Evolutionary conservation across 106 monocot species (phyloP).

Genomic region (Dendrobium chrysotoxum): DNA sequence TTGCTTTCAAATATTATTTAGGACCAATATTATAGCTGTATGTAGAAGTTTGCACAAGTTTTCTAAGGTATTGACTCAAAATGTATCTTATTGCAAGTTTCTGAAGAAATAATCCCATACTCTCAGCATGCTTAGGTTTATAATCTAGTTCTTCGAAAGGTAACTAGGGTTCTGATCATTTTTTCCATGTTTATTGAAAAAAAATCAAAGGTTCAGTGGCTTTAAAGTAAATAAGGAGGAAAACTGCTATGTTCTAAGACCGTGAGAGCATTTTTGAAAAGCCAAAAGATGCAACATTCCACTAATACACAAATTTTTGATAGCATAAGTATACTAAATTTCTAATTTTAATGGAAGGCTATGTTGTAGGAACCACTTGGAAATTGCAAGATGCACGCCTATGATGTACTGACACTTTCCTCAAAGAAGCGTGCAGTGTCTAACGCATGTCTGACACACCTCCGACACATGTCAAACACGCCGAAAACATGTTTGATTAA

Average conservation of each 20-base stretch:
- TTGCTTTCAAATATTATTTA: background rate
- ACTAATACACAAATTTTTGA: background rate
- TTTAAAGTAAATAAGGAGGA: background rate
- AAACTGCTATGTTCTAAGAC: background rate
- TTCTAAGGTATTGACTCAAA: no score
- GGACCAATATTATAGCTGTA: background rate
- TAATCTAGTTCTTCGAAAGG: background rate
- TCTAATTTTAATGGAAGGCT: background rate
- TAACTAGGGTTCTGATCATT: background rate
- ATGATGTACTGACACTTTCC: no score
- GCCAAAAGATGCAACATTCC: background rate
- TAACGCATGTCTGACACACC: no score
- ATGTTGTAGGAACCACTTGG: background rate
- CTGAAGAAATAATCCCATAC: background rate
- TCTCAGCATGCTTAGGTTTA: background rate
- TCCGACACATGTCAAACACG: no score
- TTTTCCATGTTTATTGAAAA: background rate
- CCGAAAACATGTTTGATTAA: no score
- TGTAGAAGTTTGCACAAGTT: background rate
- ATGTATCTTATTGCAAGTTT: background rate
- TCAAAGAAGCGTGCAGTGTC: no score
- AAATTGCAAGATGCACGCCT: background rate
- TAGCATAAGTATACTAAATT: background rate
- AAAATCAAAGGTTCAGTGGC: background rate
- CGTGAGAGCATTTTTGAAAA: background rate